Percentiles rank a stretch among this genome's conserved stretches.
phyloP scores from a whole-genome alignment of 179 eudicot species.

The Pouteria campechiana region DNA sequence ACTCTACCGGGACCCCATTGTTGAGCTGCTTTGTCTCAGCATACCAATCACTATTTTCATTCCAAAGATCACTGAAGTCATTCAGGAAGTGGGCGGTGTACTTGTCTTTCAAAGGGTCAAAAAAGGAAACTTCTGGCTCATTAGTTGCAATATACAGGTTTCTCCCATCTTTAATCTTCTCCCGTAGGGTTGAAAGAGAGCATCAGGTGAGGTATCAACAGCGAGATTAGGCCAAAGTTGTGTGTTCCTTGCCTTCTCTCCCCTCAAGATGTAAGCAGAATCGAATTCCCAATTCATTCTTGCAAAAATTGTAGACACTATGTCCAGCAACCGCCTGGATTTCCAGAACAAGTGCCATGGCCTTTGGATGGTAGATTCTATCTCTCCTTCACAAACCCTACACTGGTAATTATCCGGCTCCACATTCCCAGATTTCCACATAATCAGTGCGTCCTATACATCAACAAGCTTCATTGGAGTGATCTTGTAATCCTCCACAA shows the following conservation, averaged over 20 bases:
- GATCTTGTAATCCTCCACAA: slow-evolving; percentile 67
- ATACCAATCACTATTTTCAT: slow-evolving; percentile 73
- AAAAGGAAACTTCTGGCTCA: slow-evolving; percentile 56
- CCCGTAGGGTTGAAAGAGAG: slow-evolving; percentile 48
- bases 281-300: slow-evolving; percentile 90
- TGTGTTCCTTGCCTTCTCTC: slow-evolving; percentile 69
- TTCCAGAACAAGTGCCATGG: slow-evolving; percentile 95
- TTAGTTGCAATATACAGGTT: slow-evolving; percentile 71
- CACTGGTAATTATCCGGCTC: slow-evolving; percentile 97
- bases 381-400: slow-evolving; percentile 90
- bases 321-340: slow-evolving; percentile 78
- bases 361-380: slow-evolving; percentile 68
- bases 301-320: slow-evolving; percentile 71
- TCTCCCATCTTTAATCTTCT: slow-evolving; percentile 77
- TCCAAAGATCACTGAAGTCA: slow-evolving; percentile 82
- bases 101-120: slow-evolving; percentile 85
- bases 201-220: slow-evolving; percentile 66
- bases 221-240: slow-evolving; percentile 87
- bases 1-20: slow-evolving; percentile 63
- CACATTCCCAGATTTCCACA: slow-evolving; percentile 80
- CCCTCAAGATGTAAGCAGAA: slow-evolving; percentile 69
- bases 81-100: slow-evolving; percentile 76
- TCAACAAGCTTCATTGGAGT: slow-evolving; percentile 76
- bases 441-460: slow-evolving; percentile 54
- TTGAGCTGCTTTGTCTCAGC: slow-evolving; percentile 72